Percentiles rank a stretch among this genome's conserved stretches.
Evolutionary conservation across 495 filamentous ascomycete genomes (phyloP).

Genomic region (Immersiella caudata): DNA sequence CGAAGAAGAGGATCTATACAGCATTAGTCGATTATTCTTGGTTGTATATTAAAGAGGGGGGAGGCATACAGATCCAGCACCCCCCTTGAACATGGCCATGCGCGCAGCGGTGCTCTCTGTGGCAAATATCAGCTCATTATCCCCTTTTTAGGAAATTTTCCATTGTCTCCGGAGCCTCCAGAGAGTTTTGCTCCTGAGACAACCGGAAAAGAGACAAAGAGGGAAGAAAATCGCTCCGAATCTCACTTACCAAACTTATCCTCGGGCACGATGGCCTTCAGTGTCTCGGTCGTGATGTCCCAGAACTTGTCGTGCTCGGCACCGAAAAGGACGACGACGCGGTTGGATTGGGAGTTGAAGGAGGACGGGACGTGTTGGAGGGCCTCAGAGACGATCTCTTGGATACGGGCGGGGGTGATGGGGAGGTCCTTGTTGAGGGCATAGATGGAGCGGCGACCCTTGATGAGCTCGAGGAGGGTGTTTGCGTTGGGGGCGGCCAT

Average conservation of each 20-base stretch:
- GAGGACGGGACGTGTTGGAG: constrained; percentile 59
- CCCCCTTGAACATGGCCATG: no score
- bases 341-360: constrained; percentile 70
- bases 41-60: no score
- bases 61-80: no score
- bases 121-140: no score
- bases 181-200: not conserved
- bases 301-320: constrained; percentile 68
- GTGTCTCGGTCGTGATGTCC: constrained; percentile 56
- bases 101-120: no score
- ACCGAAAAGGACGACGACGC: constrained; percentile 62
- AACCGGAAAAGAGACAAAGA: no score
- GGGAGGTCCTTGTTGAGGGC: constrained; percentile 56
- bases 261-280: constrained; percentile 61
- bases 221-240: no score
- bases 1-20: constrained; percentile 63
- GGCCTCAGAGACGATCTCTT: constrained; percentile 57
- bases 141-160: no score
- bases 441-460: constrained; percentile 63
- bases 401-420: constrained; percentile 55
- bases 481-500: constrained; percentile 38
- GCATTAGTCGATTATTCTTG: constrained; percentile 15
- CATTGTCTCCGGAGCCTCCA: no score
- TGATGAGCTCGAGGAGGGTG: constrained; percentile 55
- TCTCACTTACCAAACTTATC: constrained; percentile 55